Base-by-base conservation (phyloP, 129 eudicot species). In the Silybum marianum region DNA sequence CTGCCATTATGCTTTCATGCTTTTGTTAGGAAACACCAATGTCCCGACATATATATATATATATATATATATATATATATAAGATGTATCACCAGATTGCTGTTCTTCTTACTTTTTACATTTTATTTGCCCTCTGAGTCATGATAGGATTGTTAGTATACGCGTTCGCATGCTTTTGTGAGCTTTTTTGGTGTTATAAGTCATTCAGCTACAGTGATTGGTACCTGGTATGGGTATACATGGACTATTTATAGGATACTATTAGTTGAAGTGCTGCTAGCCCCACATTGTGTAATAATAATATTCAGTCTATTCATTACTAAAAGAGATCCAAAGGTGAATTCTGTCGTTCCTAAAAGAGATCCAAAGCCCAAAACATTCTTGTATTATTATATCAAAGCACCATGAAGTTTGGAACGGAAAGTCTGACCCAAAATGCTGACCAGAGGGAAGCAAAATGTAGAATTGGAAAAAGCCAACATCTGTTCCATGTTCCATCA, bases 1-100 rank as follows among this genome's bases (percentile, higher is more conserved):
- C 65, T 54, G 65, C 21, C 65, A 54, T 54, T 54, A 11, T 71
- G 28, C 51, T 70, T 70, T 70, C 24, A 70, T 70, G 44, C 60
- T 54, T 54, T 54, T 54, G 65, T 54, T 36, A 18, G 19, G 39
- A 14, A 71, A n/a, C 10, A 71, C 28, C 75, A 71, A 18, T 36
- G 75, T 21, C 25, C 73, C n/a, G n/a, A n/a, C n/a, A 28, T 28
- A 28, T 28, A 28, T 28, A 28, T 28, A 28, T 28, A 26, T 26
- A 26, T 26, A 26, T 26, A 26, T 26, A 36, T 36, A 36, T 36
- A 40, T 10, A 32, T 70, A 32, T 58, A 58, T 58, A 9, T 58
- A 16, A 58, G 25, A 32, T 4, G 65, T 32, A 75, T 54, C 25
- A 48, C 38, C 62, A 18, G 24, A 19, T 25, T 60, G 67, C 25